Evolutionary conservation across 352 stramenopile genomes (phyloP), one percentile per base, ranked within the genome.

Genomic region (Sclerospora graminicola): DNA sequence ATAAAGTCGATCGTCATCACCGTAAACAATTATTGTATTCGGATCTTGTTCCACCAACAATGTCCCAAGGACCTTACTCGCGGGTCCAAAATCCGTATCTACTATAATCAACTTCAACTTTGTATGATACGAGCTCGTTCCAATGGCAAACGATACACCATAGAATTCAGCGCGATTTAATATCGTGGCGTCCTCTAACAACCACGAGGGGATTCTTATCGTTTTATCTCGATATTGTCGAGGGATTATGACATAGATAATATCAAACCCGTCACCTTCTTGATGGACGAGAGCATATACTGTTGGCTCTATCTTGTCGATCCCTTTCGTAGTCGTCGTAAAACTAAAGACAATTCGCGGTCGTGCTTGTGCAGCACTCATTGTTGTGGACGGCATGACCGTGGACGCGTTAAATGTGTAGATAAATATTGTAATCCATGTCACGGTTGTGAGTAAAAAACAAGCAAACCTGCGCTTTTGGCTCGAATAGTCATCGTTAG

Each of bases 1-100:
- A 33, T 76, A 74, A 2, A 65, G 11, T 3, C 64, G 62, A 24
- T 80, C 68, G 34, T 80, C 63, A 34, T 80, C 68, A 2, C 68
- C 68, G 24, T 80, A 80, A 1, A 80, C 64, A 43, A 80, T 74
- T n/a, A 80, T 58, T 0, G 68, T 77, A n/a, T 80, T 61, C 1
- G 64, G 56, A 15, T 80, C 68, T 18, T 72, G 61, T 40, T 80
- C 68, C 8, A 75, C 59, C 29, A 80, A 46, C 20, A 80, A 27
- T 9, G 61, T 63, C 8, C 68, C 68, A 10, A 77, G 57, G 20
- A 78, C 54, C 54, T 81, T 82, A 24, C 63, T 78, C 1, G 63
- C 63, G 0, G 69, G 69, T 3, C 69, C 69, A 54, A 75, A 74
- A 51, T 78, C 69, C 29, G 48, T 69, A 35, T 82, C 69, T 10